Conservation (phyloP, 1,284 basidiomycete species). For the Cystobasidium sp. region DNA sequence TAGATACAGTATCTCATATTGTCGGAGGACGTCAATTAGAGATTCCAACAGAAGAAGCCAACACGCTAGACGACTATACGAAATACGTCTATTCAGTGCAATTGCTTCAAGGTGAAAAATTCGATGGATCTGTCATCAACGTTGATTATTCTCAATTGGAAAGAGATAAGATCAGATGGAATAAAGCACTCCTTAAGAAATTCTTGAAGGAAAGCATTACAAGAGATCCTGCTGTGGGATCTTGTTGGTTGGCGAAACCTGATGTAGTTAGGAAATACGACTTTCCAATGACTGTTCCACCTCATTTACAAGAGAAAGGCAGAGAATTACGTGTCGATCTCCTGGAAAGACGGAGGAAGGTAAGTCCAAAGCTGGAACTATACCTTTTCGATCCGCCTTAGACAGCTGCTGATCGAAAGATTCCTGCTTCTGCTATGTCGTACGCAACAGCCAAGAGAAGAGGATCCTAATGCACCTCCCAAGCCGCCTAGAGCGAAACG, state of each 20-base stretch:
- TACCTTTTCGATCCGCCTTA: neutral
- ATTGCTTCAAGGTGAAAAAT: constrained; percentile 63
- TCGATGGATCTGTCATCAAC: constrained; percentile 67
- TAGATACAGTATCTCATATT: constrained; percentile 61
- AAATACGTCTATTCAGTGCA: constrained; percentile 87
- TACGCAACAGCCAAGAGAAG: constrained; percentile 18
- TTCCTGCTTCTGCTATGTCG: neutral
- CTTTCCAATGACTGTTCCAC: constrained; percentile 80
- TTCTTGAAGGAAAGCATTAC: constrained; percentile 93
- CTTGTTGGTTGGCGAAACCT: constrained; percentile 89
- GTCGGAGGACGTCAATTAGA: constrained; percentile 76
- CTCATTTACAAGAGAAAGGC: constrained; percentile 77
- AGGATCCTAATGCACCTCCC: constrained; percentile 54
- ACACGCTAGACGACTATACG: constrained; percentile 65
- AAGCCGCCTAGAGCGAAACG: constrained; percentile 63
- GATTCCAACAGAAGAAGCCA: constrained; percentile 58
- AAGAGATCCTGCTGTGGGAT: constrained; percentile 85
- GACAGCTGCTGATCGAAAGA: neutral
- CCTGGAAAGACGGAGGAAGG: constrained; percentile 73
- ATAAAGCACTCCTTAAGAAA: constrained; percentile 91
- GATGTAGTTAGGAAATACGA: constrained; percentile 79
- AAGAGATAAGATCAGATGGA: constrained; percentile 91
- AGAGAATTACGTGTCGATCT: constrained; percentile 75
- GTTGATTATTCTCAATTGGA: constrained; percentile 58
- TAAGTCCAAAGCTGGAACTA: constrained; percentile 53